Base-by-base conservation (phyloP, 768 basidiomycete genomes). In the Mycena chlorophos region DNA sequence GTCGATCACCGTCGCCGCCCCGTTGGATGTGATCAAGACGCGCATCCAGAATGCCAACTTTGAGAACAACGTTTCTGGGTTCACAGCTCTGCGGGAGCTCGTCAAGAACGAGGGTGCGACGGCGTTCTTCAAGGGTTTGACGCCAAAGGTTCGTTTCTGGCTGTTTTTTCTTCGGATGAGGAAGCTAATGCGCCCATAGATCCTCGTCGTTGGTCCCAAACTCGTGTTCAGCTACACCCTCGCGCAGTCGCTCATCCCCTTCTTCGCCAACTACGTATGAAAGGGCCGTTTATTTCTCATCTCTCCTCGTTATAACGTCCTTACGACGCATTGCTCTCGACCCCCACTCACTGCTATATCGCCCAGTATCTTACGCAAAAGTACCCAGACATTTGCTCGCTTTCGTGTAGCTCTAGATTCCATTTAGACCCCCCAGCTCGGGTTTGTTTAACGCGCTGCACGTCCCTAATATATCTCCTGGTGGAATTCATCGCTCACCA, bases 41-140 rank as follows among this genome's bases (percentile, higher is more conserved):
- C 91, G 95, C 25, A 97, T 99, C 57, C 96, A 99, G 71, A 97
- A 98, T 71, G 96, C 95, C 55, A 96, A 97, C 78, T 99, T 98
- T 68, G 91, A 94, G 71, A 79, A 77, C 50, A 91, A 91, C 66
- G 88, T 90, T 13, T 77, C 79, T 46, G 96, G 96, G 3, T 58
- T 88, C 60, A 86, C 85, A 1, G 90, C 98, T 43, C 74, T 98
- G 56, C 52, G 52, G 28, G 56, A 57, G 37, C 58, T 57, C 52
- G 69, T 98, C 64, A 86, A 84, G 70, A 85, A 92, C 55, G 96
- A 99, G 73, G 96, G 96, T 20, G 58, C 79, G 1, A 68, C 73
- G 0, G 94, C 91, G 17, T 89, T 98, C 73, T 97, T 98, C 83
- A 98, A 99, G 78, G 96, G 96, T 17, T 77, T 98, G 60, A 98